Percentiles rank a stretch among this genome's conserved stretches.
These are phyloP conservation scores for Candida vaughaniae DNA, from an alignment of 805 yeast species.

Conservation along the genomic window DNA sequence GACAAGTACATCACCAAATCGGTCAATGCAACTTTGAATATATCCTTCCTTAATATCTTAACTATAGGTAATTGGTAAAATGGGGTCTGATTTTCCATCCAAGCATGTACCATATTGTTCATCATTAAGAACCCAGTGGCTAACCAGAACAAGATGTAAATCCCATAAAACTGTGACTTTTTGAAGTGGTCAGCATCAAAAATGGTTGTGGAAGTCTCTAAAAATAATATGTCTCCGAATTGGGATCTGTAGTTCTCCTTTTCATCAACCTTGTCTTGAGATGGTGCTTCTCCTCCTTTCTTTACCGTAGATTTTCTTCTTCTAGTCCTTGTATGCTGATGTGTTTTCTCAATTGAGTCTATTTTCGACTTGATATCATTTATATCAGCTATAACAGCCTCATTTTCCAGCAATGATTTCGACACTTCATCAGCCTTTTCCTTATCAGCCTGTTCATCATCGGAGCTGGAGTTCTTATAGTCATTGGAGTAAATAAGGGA, in stretches of 20 bases:
- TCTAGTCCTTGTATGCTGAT: slow-evolving; percentile 3
- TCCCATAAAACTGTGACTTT: slow-evolving; percentile 64
- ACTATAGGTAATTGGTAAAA: slow-evolving; percentile 55
- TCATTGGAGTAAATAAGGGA: slow-evolving; percentile 20
- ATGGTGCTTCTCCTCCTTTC: slow-evolving; percentile 12
- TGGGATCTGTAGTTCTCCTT: slow-evolving; percentile 41
- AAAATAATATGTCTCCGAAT: slow-evolving; percentile 54
- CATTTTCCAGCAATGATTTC: background rate
- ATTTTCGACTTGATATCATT: slow-evolving; percentile 9
- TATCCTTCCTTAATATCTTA: slow-evolving; percentile 55
- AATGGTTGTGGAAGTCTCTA: slow-evolving; percentile 40
- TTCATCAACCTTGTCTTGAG: background rate
- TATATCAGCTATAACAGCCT: background rate
- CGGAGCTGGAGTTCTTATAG: slow-evolving; percentile 7
- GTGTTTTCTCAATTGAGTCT: slow-evolving; percentile 9
- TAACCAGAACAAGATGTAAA: slow-evolving; percentile 80
- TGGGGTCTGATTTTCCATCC: slow-evolving; percentile 41
- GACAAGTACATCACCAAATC: slow-evolving; percentile 74
- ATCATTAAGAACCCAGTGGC: slow-evolving; percentile 55
- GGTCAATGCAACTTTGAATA: slow-evolving; percentile 65
- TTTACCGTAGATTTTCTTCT: slow-evolving; percentile 5
- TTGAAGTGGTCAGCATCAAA: slow-evolving; percentile 50
- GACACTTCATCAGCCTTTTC: background rate
- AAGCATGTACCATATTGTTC: slow-evolving; percentile 54
- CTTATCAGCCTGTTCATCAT: slow-evolving; percentile 3